Base-by-base conservation (phyloP, 1,139 yeast genomes). In the Wickerhamomyces sp. region DNA sequence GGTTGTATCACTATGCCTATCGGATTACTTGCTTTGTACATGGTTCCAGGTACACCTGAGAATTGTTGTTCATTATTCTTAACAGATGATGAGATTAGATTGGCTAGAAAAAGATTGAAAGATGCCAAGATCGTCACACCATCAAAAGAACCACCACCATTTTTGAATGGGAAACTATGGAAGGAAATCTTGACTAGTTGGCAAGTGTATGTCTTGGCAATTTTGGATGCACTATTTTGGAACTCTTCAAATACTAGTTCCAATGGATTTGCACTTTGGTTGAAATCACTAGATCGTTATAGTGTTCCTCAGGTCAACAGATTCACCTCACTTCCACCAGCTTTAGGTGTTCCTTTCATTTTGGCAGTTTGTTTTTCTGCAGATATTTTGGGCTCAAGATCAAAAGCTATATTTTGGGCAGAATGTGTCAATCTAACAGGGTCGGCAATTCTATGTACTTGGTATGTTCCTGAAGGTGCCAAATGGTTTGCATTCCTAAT, bases 11-110 rank as follows among this genome's bases (percentile, higher is more conserved):
- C 80, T 1, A 40, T 72, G 6, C 75, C 75, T 4, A 69, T 75
- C 32, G 70, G 71, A 3, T 35, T 72, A n/a, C 64, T 70, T 36
- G 79, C 79, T 2, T 64, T 73, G 29, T 46, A 73, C 13, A 68
- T 66, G 47, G 72, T 75, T 50, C 80, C 80, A 11, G 79, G 73
- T 43, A 61, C 73, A 5, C 81, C 82, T 18, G 67, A 35, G 10
- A 37, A 26, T 3, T 67, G 48, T 30, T 38, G 39, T 33, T 45
- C 51, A 3, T 23, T 45, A 7, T 42, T 36, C 23, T 33, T 47
- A 11, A 54, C 59, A n/a, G 54, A 58, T 19, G 68, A 62, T 36
- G 70, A 65, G 34, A 58, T 61, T 28, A 49, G 59, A 35, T 35
- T 64, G 13, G 61, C 62, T 12, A 45, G 58, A 29, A 17, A 12